These are phyloP conservation scores for Meyerozyma athensensis DNA, from an alignment of 1,139 yeast species.

Conservation along the genomic window DNA sequence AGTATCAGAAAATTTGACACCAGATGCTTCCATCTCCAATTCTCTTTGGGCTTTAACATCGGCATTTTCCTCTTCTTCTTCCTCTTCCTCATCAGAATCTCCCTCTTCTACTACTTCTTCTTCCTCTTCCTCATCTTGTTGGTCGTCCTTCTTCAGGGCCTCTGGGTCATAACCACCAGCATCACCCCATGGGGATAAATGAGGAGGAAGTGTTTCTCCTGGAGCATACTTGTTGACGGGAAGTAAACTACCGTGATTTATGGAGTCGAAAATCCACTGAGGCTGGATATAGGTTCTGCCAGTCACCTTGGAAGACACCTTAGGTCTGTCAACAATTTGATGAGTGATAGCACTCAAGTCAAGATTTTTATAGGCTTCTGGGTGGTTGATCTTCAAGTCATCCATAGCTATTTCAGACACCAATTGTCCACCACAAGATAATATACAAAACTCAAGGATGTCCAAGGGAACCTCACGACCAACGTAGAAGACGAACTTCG, in stretches of 20 bases:
- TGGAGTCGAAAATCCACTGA: slow-evolving; percentile 94
- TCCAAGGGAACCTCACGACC: slow-evolving; percentile 97
- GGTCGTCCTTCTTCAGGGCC: slow-evolving; percentile 43
- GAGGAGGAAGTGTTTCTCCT: slow-evolving; percentile 95
- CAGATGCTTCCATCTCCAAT: slow-evolving; percentile 85
- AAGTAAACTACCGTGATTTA: slow-evolving; percentile 71
- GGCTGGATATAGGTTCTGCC: slow-evolving; percentile 96
- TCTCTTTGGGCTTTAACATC: slow-evolving; percentile 73
- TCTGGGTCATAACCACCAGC: slow-evolving; percentile 85
- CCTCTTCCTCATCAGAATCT: slow-evolving; percentile 46
- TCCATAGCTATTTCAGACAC: slow-evolving; percentile 87
- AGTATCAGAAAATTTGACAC: slow-evolving; percentile 67
- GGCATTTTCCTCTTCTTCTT: slow-evolving; percentile 43
- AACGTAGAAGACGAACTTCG: slow-evolving; percentile 73
- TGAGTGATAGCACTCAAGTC: slow-evolving; percentile 77
- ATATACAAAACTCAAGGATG: slow-evolving; percentile 78
- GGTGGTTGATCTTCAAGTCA: slow-evolving; percentile 49
- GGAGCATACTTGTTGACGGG: slow-evolving; percentile 83
- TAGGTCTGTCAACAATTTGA: slow-evolving; percentile 92
- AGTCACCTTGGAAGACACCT: slow-evolving; percentile 66
- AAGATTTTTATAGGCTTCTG: slow-evolving; percentile 39
- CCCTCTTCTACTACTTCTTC: slow-evolving; percentile 47
- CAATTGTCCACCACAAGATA: slow-evolving; percentile 83
- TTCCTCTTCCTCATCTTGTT: slow-evolving; percentile 48
- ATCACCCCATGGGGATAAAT: slow-evolving; percentile 98